Conservation (phyloP, 169 alveolate genomes). For the Eimeria maxima region DNA sequence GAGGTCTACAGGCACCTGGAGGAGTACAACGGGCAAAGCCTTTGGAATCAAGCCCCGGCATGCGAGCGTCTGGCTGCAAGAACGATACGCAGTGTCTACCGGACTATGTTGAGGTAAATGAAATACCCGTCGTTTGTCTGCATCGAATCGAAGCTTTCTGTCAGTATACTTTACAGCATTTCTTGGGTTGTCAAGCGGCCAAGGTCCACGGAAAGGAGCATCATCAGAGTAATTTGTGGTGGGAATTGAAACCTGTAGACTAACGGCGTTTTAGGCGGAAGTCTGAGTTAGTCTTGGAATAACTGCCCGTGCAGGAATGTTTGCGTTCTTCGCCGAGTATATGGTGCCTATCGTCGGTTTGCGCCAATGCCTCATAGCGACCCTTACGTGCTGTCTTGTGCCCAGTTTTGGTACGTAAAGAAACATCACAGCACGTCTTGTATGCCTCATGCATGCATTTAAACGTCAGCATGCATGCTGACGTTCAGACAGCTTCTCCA, state of each 20-base stretch:
- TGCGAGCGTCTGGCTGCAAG: constrained; percentile 73
- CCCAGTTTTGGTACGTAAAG: constrained; percentile 48
- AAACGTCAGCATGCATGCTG: background rate
- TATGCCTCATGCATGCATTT: background rate
- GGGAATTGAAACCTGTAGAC: background rate
- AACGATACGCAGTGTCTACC: constrained; percentile 54
- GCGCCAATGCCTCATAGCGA: constrained; percentile 73
- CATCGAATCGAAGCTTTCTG: background rate
- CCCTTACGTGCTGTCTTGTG: constrained; percentile 55
- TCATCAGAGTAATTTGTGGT: background rate
- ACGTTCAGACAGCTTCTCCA: background rate
- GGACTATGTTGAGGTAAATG: constrained; percentile 37
- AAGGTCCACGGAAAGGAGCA: background rate
- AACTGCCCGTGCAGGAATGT: background rate
- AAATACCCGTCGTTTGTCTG: background rate
- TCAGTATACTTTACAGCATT: background rate
- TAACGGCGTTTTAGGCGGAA: too few species aligned
- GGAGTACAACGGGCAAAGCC: constrained; percentile 15
- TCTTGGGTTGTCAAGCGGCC: background rate
- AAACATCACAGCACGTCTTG: background rate
- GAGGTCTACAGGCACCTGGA: constrained; percentile 57
- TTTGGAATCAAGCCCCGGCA: constrained; percentile 28
- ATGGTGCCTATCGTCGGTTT: constrained; percentile 40
- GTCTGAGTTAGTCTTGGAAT: background rate
- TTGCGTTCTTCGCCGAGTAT: constrained; percentile 63